Evolutionary conservation across 805 yeast species (phyloP).

Genomic region (baker's yeast (Saccharomyces cerevisiae)): DNA sequence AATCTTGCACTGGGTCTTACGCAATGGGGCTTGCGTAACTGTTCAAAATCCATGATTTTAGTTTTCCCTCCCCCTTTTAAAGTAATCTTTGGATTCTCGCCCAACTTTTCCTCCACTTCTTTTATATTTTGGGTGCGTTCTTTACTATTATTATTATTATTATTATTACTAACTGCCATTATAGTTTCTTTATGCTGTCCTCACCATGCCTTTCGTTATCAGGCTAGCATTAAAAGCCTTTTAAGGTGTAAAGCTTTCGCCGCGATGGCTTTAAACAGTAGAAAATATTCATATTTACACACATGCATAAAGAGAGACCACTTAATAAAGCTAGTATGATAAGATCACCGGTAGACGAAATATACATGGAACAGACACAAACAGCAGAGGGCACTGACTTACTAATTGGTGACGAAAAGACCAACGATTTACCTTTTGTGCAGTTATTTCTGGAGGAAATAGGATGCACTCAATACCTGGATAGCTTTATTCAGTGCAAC

Average conservation of each 20-base stretch:
- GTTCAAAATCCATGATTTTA: slow-evolving; percentile 16
- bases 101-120: not conserved
- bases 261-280: not conserved
- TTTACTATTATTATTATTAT: not conserved
- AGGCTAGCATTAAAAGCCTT: not conserved
- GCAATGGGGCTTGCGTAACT: slow-evolving; percentile 21
- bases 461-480: slow-evolving; percentile 18
- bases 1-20: slow-evolving; percentile 6
- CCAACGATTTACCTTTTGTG: slow-evolving; percentile 7
- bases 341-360: not conserved
- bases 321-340: not conserved
- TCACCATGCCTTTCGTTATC: not conserved
- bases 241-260: not conserved
- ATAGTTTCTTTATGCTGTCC: not conserved
- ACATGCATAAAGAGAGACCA: not conserved
- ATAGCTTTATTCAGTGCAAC: slow-evolving; percentile 13
- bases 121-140: not conserved
- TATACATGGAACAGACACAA: not conserved
- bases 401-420: not conserved
- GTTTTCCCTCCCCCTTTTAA: slow-evolving; percentile 17
- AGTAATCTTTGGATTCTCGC: slow-evolving; percentile 7
- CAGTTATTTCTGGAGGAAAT: slow-evolving; percentile 17
- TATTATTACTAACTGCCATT: not conserved
- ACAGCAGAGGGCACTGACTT: not conserved
- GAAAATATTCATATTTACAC: not conserved